Evolutionary conservation across 257 asterid genomes (phyloP).

Genomic region (Pogostemon cablin): DNA sequence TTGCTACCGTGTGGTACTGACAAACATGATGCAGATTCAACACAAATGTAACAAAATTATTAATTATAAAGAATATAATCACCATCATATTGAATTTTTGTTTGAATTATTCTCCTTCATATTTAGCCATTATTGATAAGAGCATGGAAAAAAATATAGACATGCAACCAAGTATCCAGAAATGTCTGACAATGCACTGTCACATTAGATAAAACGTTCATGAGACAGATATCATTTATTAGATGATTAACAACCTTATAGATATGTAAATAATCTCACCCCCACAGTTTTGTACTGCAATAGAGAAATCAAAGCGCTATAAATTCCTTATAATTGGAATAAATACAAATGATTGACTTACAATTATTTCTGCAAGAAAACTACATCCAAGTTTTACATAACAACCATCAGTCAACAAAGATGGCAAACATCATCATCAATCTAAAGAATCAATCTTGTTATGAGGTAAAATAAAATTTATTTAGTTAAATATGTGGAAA

Average conservation of each 20-base stretch:
- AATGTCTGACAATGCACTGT: too few relatives aligned
- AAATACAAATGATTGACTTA: slow-evolving; percentile 19
- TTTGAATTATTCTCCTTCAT: too few relatives aligned
- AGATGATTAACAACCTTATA: not conserved
- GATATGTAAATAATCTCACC: slow-evolving; percentile 19
- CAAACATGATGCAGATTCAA: too few relatives aligned
- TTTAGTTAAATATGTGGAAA: not conserved
- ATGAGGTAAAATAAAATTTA: not conserved
- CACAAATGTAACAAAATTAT: too few relatives aligned
- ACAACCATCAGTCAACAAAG: not conserved
- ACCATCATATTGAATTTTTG: too few relatives aligned
- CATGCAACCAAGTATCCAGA: too few relatives aligned
- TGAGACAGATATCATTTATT: not conserved
- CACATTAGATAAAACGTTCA: too few relatives aligned
- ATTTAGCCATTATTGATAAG: too few relatives aligned
- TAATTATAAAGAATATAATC: too few relatives aligned
- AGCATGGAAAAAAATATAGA: too few relatives aligned
- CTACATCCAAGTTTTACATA: not conserved
- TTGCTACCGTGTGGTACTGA: too few relatives aligned
- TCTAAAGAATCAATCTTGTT: not conserved
- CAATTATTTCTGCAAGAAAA: slow-evolving; percentile 15
- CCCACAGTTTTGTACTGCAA: slow-evolving; percentile 24
- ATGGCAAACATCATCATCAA: not conserved
- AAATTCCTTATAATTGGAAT: slow-evolving; percentile 16
- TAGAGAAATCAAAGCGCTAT: slow-evolving; percentile 11